Percentiles rank a stretch among this genome's conserved stretches.
Conservation (phyloP, 2,329 filamentous ascomycete genomes). For the Aspergillus fumigatus region DNA sequence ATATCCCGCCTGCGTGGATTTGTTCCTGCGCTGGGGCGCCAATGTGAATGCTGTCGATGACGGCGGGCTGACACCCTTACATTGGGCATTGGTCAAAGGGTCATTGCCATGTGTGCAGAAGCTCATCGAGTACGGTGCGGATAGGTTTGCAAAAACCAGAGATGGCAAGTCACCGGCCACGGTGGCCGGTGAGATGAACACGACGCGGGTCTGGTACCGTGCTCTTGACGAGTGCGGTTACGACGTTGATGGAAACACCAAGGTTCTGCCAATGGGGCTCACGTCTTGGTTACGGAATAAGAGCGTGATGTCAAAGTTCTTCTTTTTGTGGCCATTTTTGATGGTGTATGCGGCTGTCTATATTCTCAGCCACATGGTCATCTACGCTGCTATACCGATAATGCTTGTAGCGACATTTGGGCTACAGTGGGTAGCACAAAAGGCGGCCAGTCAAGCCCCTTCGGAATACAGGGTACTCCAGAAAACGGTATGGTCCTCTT, state of each 20-base stretch:
- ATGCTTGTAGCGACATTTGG: conserved; percentile 59
- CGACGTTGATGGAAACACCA: conserved; percentile 69
- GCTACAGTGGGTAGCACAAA: conserved; percentile 72
- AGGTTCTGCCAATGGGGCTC: conserved; percentile 67
- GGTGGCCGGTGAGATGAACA: conserved; percentile 88
- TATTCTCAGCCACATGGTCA: conserved; percentile 66
- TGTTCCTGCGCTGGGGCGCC: conserved; percentile 91
- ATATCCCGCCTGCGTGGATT: conserved; percentile 82
- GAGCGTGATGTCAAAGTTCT: conserved; percentile 74
- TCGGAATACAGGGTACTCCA: conserved; percentile 85
- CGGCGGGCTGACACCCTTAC: conserved; percentile 87
- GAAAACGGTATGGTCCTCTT: conserved; percentile 62
- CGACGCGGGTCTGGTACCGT: conserved; percentile 71
- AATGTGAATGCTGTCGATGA: conserved; percentile 88
- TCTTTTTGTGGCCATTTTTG: conserved; percentile 83
- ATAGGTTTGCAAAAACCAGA: conserved; percentile 83
- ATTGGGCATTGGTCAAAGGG: conserved; percentile 95
- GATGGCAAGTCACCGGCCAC: conserved; percentile 85
- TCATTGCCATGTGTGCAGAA: conserved; percentile 86
- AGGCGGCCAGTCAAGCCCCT: conserved; percentile 75
- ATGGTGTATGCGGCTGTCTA: conserved; percentile 68
- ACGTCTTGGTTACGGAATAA: conserved; percentile 70
- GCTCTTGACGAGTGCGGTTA: conserved; percentile 82
- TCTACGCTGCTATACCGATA: conserved; percentile 72
- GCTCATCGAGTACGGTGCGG: conserved; percentile 89